Evolutionary conservation across 345 rosid species (phyloP), one percentile per base, ranked within the genome.

Genomic region (Salix exigua): DNA sequence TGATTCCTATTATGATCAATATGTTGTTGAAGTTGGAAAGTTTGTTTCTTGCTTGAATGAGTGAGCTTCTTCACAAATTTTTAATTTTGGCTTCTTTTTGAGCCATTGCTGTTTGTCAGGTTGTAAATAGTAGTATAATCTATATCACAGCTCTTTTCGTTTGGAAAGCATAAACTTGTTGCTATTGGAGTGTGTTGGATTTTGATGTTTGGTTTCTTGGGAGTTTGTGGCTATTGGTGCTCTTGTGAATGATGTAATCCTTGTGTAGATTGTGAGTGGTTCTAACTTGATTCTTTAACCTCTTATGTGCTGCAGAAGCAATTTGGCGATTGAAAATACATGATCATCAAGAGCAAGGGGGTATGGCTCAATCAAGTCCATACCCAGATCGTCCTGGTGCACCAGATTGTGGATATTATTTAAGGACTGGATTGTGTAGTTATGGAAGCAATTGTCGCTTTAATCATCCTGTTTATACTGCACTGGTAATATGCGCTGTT

Each of bases 381-480:
- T 91, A 87, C 78, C 97, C 94, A 19, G 91, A 88, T 82, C 97
- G 97, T 71, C 94, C 93, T 4, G 91, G 94, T 23, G 93, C 87
- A 80, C 86, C 87, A 26, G 91, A 92, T 86, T 92, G 97, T 71
- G 83, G 66, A 33, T 92, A 74, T 80, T 90, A 81, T 83, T 62
- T 88, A 14, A 89, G 93, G 86, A 89, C 91, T 73, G 97, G 97
- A 53, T 75, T 50, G 35, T 90, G 97, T 81, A 88, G 91, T 33
- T 92, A 88, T 83, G 97, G 97, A 83, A 88, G 42, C 76, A 88
- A 80, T 61, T 92, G 97, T 61, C 89, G 91, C 18, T 92, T 71
- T 83, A 88, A 92, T 84, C 97, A 92, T 79, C 94, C 97, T 77
- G 70, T 86, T 65, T 82, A 79, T 86, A 78, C 77, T 51, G 86